Evolutionary conservation across 164 flowering plant genomes (phyloP).

Genomic region (Dillenia turbinata): DNA sequence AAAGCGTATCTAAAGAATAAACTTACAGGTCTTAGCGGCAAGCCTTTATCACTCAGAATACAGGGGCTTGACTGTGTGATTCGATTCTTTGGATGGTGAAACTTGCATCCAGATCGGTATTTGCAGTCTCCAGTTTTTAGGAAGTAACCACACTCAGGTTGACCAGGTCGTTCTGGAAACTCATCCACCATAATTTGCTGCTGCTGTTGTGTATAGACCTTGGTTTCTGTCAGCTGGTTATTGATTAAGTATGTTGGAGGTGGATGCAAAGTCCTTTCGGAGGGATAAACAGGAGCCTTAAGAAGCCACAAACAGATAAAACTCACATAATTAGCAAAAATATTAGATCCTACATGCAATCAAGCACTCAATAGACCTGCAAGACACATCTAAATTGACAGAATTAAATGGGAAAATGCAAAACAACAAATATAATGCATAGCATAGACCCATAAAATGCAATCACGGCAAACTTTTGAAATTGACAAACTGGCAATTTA

Average conservation of each 20-base stretch:
- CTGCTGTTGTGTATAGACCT: constrained; percentile 29
- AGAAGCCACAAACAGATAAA: constrained; percentile 17
- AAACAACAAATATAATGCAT: no score
- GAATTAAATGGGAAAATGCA: no score
- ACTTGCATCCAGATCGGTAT: constrained; percentile 73
- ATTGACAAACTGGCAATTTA: no score
- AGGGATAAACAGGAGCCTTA: constrained; percentile 49
- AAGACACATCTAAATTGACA: no score
- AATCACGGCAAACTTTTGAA: no score
- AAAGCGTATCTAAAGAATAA: background rate
- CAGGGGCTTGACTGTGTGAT: constrained; percentile 26
- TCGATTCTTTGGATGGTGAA: constrained; percentile 77
- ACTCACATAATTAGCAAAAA: background rate
- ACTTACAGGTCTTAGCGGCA: constrained; percentile 93
- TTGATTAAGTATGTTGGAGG: constrained; percentile 35
- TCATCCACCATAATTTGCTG: constrained; percentile 47
- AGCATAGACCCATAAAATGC: no score
- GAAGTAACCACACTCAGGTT: constrained; percentile 74
- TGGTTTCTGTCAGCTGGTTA: constrained; percentile 25
- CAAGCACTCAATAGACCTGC: no score
- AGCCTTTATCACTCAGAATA: constrained; percentile 65
- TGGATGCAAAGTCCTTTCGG: constrained; percentile 39
- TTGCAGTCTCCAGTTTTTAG: constrained; percentile 86
- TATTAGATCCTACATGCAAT: no score
- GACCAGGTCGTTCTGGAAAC: constrained; percentile 89